A percentile compares a stretch with the other conserved stretches of the same genome.
Conservation (phyloP, 495 filamentous ascomycete genomes). For the Penicillium ochrochloron region DNA sequence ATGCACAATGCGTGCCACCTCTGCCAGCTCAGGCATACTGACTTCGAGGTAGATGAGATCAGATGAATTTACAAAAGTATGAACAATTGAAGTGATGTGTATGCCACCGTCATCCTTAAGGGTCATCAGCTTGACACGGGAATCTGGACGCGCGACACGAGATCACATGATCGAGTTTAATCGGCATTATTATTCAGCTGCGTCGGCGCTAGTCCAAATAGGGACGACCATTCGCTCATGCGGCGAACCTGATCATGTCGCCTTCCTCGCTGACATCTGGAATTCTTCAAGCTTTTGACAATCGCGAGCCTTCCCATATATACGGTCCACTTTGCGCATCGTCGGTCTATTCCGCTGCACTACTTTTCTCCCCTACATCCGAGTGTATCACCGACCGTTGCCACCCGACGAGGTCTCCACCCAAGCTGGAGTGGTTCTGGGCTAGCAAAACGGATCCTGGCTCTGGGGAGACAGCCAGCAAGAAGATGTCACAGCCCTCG, state of each 20-base stretch:
- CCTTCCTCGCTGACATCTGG: neutral
- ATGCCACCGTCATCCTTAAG: neutral
- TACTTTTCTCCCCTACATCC: neutral
- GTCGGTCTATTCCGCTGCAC: neutral
- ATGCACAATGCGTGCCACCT: constrained; percentile 86
- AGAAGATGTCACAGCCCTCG: constrained; percentile 65
- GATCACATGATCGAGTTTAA: constrained; percentile 27
- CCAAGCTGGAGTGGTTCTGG: constrained; percentile 54
- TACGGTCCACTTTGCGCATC: neutral
- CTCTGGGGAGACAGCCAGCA: constrained; percentile 20
- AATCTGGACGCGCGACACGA: constrained; percentile 25
- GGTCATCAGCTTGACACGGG: constrained; percentile 15
- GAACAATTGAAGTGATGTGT: constrained; percentile 6
- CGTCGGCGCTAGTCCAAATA: constrained; percentile 14
- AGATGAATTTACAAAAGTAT: constrained; percentile 3
- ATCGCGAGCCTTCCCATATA: neutral
- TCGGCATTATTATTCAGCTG: constrained; percentile 20
- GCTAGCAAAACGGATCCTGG: constrained; percentile 31
- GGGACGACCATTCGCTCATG: constrained; percentile 16
- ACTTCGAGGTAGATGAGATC: neutral
- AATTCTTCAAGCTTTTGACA: neutral
- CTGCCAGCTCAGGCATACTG: constrained; percentile 80
- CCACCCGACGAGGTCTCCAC: constrained; percentile 11
- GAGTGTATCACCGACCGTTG: neutral
- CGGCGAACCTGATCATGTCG: constrained; percentile 5